These are phyloP conservation scores for Amanita muscaria DNA, from an alignment of 768 basidiomycete genomes.

Conservation along the genomic window DNA sequence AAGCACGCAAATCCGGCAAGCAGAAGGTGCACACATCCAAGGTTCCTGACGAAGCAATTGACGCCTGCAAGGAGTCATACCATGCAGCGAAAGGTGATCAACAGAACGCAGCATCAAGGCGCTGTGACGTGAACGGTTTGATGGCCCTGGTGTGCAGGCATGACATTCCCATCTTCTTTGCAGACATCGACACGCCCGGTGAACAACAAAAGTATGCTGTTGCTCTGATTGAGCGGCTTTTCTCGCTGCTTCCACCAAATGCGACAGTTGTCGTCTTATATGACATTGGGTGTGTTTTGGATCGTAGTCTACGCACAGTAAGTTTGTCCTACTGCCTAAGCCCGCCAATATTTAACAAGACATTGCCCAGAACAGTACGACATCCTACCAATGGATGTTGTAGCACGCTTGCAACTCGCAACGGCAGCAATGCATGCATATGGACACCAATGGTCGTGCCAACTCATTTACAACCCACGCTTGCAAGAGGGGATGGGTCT, in stretches of 20 bases:
- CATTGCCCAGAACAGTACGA: no score
- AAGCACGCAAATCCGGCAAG: constrained; percentile 13
- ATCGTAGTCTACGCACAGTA: no score
- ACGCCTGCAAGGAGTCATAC: constrained; percentile 25
- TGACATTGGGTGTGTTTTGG: constrained; percentile 18
- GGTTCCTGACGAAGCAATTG: constrained; percentile 26
- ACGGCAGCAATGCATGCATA: constrained; percentile 31
- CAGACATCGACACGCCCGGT: no score
- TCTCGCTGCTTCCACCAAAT: constrained; percentile 17
- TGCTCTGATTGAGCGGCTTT: no score
- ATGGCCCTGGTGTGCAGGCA: constrained; percentile 32
- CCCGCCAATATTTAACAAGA: no score
- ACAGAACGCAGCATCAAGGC: constrained; percentile 16
- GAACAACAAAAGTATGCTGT: no score
- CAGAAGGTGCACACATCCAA: not conserved
- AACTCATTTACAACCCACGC: constrained; percentile 23
- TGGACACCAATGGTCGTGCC: constrained; percentile 28
- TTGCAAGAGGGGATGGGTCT: constrained; percentile 18
- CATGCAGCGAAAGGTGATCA: constrained; percentile 24
- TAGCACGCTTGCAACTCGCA: constrained; percentile 20
- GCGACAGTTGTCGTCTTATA: constrained; percentile 15
- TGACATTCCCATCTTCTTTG: constrained; percentile 26
- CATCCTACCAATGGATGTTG: constrained; percentile 17
- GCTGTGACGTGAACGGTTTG: constrained; percentile 24
- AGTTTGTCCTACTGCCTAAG: no score